These are phyloP conservation scores for Phoma herbarum DNA, from an alignment of 2,329 filamentous ascomycete species.

Conservation along the genomic window DNA sequence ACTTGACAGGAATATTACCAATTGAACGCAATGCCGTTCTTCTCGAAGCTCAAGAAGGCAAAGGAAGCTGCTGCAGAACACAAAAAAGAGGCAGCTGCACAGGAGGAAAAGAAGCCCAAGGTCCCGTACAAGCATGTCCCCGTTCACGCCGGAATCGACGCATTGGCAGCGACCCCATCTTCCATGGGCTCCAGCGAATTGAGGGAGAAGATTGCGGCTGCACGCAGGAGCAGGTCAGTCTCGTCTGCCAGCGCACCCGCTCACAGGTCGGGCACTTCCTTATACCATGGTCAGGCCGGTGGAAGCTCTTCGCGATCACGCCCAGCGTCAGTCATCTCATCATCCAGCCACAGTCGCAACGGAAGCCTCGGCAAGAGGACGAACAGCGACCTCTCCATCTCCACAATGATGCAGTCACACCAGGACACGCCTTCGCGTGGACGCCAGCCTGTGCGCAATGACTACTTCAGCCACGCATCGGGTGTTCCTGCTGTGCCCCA, in stretches of 20 bases:
- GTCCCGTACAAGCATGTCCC: slow-evolving; percentile 39
- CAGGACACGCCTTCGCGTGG: slow-evolving; percentile 17
- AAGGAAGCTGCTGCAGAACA: slow-evolving; percentile 42
- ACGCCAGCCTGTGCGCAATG: slow-evolving; percentile 18
- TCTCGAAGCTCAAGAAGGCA: slow-evolving; percentile 43
- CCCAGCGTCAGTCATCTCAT: slow-evolving; percentile 21
- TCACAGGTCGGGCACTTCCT: not conserved
- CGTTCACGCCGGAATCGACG: slow-evolving; percentile 40
- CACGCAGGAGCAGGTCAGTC: slow-evolving; percentile 22
- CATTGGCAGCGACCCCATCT: slow-evolving; percentile 27
- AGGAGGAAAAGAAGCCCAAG: slow-evolving; percentile 28
- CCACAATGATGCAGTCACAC: slow-evolving; percentile 37
- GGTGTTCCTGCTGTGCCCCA: slow-evolving; percentile 15
- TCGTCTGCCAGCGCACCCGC: slow-evolving; percentile 11
- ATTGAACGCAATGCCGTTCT: slow-evolving; percentile 40
- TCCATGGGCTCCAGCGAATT: slow-evolving; percentile 27
- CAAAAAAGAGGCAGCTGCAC: slow-evolving; percentile 28
- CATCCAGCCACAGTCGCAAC: slow-evolving; percentile 18
- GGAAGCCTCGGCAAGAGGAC: slow-evolving; percentile 16
- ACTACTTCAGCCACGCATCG: slow-evolving; percentile 8
- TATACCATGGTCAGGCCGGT: slow-evolving; percentile 10
- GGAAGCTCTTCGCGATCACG: slow-evolving; percentile 14
- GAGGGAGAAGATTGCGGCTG: slow-evolving; percentile 30
- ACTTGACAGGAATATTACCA: not conserved
- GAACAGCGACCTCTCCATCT: slow-evolving; percentile 34